Base-by-base conservation (phyloP, 768 basidiomycete species). In the Suillus americanus region DNA sequence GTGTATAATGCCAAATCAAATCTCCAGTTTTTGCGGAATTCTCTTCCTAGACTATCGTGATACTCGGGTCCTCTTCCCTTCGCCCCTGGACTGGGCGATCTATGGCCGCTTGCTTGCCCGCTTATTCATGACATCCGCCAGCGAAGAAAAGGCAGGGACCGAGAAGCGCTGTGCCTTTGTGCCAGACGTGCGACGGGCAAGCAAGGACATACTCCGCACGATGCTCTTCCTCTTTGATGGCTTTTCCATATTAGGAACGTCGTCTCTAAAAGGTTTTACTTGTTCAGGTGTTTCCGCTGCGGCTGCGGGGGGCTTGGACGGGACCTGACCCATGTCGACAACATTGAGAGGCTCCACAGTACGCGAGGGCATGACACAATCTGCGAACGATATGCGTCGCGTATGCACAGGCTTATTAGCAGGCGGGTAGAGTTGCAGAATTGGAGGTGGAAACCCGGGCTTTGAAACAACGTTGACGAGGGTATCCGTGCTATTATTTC, bases 141-240 rank as follows among this genome's bases (percentile, higher is more conserved):
- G 12, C 53, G 53, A 35, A 1, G 53, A 33, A n/a, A 14, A 16
- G 12, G 40, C 50, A 23, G 74, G 69, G 16, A 74, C 48, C 0
- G 73, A 75, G 55, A 67, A 65, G 30, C 75, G 65, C 13, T 3
- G 55, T n/a, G 40, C 4, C 33, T 68, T 59, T 20, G 43, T 18
- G 9, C 67, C 66, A 14, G 64, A 61, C 13, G 64, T 62, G 5
- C 62, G 71, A 1, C 67, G 61, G 10, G 1, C 35, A 23, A 66
- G 60, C 4, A 73, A 45, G 14, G 75, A 75, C 2, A n/a, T 25
- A 7, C 48, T 63, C 1, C 68, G 68, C 0, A 30, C 18, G 40
- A 48, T 40, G 25, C 40, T 41, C 33, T 54, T 67, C 25, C 55
- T 60, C 38, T n/a, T 55, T 18, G 43, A 18, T n/a, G 25, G 28